These are phyloP conservation scores for Leccinum imitatum DNA, from an alignment of 768 basidiomycete genomes.

Conservation along the genomic window DNA sequence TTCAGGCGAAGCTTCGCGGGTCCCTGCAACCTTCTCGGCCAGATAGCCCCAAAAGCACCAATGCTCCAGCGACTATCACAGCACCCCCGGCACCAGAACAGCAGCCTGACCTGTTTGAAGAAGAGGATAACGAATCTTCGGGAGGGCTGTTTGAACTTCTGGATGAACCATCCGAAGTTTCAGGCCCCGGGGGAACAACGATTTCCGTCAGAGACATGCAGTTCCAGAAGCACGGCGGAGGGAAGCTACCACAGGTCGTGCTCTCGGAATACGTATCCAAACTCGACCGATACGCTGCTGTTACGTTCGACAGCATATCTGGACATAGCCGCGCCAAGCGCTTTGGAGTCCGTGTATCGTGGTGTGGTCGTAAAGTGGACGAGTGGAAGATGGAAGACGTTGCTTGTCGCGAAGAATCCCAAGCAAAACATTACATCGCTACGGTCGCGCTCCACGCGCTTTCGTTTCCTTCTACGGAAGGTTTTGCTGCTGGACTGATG, in stretches of 20 bases:
- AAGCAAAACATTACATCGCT: conserved; percentile 90
- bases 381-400: conserved; percentile 84
- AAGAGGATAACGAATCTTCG: conserved; percentile 46
- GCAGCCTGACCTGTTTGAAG: conserved; percentile 50
- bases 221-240: conserved; percentile 81
- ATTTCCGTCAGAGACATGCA: conserved; percentile 68
- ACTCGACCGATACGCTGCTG: conserved; percentile 69
- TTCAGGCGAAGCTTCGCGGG: conserved; percentile 46
- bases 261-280: conserved; percentile 69
- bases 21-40: not conserved
- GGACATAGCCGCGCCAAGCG: conserved; percentile 74
- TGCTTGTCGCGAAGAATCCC: conserved; percentile 72
- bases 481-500: conserved; percentile 57
- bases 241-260: conserved; percentile 73
- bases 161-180: conserved; percentile 59
- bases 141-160: conserved; percentile 75
- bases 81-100: not conserved
- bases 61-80: not conserved
- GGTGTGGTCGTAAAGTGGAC: conserved; percentile 58
- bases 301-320: conserved; percentile 66
- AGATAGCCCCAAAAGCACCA: not conserved
- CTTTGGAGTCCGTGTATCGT: conserved; percentile 68
- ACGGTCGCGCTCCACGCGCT: conserved; percentile 82
- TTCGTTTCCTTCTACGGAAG: conserved; percentile 59
- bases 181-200: conserved; percentile 53